These are phyloP conservation scores for Xenosphaeropsis pyriputrescens DNA, from an alignment of 2,329 filamentous ascomycete genomes.

Conservation along the genomic window DNA sequence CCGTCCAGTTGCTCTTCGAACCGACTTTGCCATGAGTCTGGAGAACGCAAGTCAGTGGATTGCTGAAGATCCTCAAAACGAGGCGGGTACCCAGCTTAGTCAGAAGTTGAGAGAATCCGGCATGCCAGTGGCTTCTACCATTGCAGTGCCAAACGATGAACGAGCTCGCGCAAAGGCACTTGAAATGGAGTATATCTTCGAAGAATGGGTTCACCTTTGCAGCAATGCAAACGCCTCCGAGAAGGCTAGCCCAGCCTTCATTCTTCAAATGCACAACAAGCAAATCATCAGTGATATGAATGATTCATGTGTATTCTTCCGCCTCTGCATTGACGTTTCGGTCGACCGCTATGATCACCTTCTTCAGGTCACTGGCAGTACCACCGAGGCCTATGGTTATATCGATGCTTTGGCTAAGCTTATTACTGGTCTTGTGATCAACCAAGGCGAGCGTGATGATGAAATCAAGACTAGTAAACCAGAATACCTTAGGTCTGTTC, in stretches of 20 bases:
- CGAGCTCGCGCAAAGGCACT: conserved; percentile 50
- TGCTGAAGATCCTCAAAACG: conserved; percentile 51
- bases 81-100: conserved; percentile 57
- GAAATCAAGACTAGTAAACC: conserved; percentile 48
- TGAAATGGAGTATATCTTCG: conserved; percentile 88
- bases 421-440: conserved; percentile 59
- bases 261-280: conserved; percentile 67
- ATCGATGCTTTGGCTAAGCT: conserved; percentile 76
- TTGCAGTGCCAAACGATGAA: conserved; percentile 42
- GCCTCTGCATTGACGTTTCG: conserved; percentile 66
- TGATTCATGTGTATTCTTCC: conserved; percentile 66
- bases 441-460: conserved; percentile 46
- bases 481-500: conserved; percentile 60
- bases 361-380: conserved; percentile 41
- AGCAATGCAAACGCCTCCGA: conserved; percentile 65
- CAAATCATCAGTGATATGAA: conserved; percentile 61
- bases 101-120: conserved; percentile 40
- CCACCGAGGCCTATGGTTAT: conserved; percentile 39
- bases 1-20: conserved; percentile 61
- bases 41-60: conserved; percentile 75
- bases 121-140: conserved; percentile 4
- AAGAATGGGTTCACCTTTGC: conserved; percentile 80
- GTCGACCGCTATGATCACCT: conserved; percentile 64
- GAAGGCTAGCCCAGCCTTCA: conserved; percentile 58
- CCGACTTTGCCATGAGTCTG: conserved; percentile 74